These are phyloP conservation scores for Nemania sp. DNA, from an alignment of 2,329 filamentous ascomycete genomes.

Conservation along the genomic window DNA sequence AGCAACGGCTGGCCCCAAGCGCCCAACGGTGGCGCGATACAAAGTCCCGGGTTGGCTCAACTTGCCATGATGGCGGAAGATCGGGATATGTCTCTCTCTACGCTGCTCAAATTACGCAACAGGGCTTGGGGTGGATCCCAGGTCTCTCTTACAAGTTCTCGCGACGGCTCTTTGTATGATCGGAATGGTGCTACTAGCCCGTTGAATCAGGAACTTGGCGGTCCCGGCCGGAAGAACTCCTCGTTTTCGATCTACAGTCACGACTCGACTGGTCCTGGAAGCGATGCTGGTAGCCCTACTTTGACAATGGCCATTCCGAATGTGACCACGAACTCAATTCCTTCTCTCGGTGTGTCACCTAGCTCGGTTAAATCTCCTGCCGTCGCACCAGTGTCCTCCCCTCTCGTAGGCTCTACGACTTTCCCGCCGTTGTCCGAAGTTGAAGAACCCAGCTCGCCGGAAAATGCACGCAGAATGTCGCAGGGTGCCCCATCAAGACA, in stretches of 20 bases:
- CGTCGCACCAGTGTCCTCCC: constrained; percentile 31
- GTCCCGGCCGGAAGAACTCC: constrained; percentile 55
- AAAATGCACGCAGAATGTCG: constrained; percentile 11
- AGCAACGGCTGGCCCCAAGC: constrained; percentile 64
- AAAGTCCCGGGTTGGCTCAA: constrained; percentile 77
- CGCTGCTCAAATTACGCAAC: constrained; percentile 72
- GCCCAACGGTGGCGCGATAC: constrained; percentile 56
- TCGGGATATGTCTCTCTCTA: constrained; percentile 73
- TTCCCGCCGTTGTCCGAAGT: constrained; percentile 50
- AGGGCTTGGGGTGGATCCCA: constrained; percentile 83
- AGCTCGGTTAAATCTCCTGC: constrained; percentile 32
- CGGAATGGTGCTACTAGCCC: constrained; percentile 54
- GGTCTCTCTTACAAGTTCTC: constrained; percentile 67
- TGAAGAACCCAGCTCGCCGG: constrained; percentile 37
- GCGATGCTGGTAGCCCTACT: constrained; percentile 56
- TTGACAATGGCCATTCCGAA: constrained; percentile 48
- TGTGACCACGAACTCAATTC: constrained; percentile 31
- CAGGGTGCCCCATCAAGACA: constrained; percentile 32
- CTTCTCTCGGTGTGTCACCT: constrained; percentile 35
- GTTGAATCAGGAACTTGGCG: constrained; percentile 40
- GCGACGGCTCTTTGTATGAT: constrained; percentile 43
- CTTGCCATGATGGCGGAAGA: constrained; percentile 71
- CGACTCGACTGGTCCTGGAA: constrained; percentile 51
- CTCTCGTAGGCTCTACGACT: constrained; percentile 32
- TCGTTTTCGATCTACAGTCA: constrained; percentile 54